A percentile compares a stretch with the other conserved stretches of the same genome.
Conservation (phyloP, 495 filamentous ascomycete species). For the Tuber calosporum region DNA sequence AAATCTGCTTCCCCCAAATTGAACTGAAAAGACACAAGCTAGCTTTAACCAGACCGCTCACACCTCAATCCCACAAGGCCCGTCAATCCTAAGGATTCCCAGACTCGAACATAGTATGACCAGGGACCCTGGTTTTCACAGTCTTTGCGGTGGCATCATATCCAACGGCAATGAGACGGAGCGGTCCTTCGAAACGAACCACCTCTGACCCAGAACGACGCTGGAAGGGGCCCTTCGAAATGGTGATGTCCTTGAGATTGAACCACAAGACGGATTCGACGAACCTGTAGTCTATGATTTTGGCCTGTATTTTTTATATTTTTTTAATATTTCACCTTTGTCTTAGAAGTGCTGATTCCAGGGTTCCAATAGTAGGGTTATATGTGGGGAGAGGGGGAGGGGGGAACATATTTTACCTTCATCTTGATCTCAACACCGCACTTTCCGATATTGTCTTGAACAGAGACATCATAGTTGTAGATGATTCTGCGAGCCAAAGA, state of each 20-base stretch:
- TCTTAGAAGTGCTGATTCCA: neutral
- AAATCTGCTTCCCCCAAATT: neutral
- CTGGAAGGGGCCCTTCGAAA: neutral
- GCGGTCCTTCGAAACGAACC: neutral
- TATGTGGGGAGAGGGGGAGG: neutral
- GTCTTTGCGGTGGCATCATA: neutral
- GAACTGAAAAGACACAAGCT: neutral
- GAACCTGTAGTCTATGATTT: neutral
- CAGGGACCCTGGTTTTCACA: neutral
- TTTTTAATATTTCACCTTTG: neutral
- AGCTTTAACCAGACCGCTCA: neutral
- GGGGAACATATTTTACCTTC: neutral
- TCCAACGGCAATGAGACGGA: neutral
- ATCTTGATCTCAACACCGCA: neutral
- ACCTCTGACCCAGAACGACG: neutral
- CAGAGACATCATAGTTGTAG: neutral
- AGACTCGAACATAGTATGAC: neutral
- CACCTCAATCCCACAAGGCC: neutral
- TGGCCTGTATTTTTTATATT: neutral
- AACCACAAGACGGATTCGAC: neutral
- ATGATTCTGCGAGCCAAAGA: neutral
- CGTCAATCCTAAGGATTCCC: neutral
- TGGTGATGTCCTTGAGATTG: neutral
- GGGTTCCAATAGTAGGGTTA: neutral
- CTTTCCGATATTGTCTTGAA: slow-evolving; percentile 1